Evolutionary conservation across 345 rosid species (phyloP), one percentile per base, ranked within the genome.

Genomic region (Lepidium didymum): DNA sequence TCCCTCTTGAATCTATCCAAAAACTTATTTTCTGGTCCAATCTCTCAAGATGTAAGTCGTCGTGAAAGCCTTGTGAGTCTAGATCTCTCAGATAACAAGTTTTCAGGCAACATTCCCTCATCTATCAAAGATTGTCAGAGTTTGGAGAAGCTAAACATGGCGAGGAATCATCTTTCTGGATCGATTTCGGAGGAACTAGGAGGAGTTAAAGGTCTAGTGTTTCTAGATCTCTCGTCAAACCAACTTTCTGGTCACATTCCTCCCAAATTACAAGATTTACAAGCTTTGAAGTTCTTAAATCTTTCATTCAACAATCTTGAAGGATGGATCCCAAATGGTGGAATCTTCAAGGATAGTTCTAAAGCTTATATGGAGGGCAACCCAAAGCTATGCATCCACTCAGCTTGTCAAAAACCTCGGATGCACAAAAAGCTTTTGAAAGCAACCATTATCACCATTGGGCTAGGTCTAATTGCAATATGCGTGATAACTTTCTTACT

Each of bases 201-300:
- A 12, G 80, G 79, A 38, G 6, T 81, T 31, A 83, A 74, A 56
- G 84, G 80, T 38, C 49, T 83, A 37, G 79, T 77, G 76, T 71
- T 60, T 18, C 56, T 83, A 13, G 87, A 83, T 73, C 70, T 83
- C 27, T 85, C 89, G 1, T 61, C 77, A 18, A 85, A 83, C 68
- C 57, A 74, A 35, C 52, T 85, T 13, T 83, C 84, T 5, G 87
- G 85, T 45, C 10, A 52, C 31, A 81, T 85, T 59, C 87, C 89
- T 58, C 3, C 44, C 2, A 73, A 79, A 0, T 70, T 81, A 38
- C 76, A 74, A 67, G 62, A 72, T 23, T 56, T 85, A 13, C 56
- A 38, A n/a, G 81, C 62, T 23, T 63, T 86, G 49, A 45, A 58
- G 29, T 75, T 54, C 40, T 70, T 86, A 72, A 86, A 86, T 76